Evolutionary conservation across 2,329 filamentous ascomycete genomes (phyloP).

Genomic region (Bipolaris gigantea): DNA sequence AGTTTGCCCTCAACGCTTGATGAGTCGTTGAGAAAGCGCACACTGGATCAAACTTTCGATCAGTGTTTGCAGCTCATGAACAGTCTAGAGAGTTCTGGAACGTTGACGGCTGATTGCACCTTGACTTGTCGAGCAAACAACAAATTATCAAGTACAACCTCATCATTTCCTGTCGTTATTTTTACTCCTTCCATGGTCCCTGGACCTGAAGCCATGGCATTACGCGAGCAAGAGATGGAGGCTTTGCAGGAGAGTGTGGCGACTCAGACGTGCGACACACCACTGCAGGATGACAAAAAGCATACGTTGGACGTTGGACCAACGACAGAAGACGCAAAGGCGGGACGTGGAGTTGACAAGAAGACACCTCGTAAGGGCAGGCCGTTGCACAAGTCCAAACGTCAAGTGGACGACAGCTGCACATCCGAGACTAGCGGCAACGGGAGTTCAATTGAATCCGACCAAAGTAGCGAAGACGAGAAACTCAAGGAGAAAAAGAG

Average conservation of each 20-base stretch:
- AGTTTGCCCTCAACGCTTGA: no score
- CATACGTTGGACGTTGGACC: slow-evolving; percentile 2
- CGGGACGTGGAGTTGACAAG: slow-evolving; percentile 6
- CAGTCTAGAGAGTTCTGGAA: slow-evolving; percentile 16
- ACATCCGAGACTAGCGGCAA: slow-evolving; percentile 28
- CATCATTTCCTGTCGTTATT: slow-evolving; percentile 30
- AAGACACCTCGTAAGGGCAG: slow-evolving; percentile 18
- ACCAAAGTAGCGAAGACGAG: slow-evolving; percentile 24
- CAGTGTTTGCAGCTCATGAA: slow-evolving; percentile 21
- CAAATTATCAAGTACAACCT: slow-evolving; percentile 25
- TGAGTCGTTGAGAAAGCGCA: no score
- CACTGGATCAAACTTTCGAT: no score
- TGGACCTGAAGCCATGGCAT: slow-evolving; percentile 21
- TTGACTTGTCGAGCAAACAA: slow-evolving; percentile 10
- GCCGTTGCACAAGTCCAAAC: slow-evolving; percentile 25
- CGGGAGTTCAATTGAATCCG: slow-evolving; percentile 24
- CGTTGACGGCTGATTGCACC: slow-evolving; percentile 10
- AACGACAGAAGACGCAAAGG: slow-evolving; percentile 15
- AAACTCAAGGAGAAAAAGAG: slow-evolving; percentile 29
- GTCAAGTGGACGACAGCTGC: slow-evolving; percentile 19
- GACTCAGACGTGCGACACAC: slow-evolving; percentile 4
- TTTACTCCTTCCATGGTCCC: slow-evolving; percentile 29
- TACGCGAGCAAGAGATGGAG: slow-evolving; percentile 20
- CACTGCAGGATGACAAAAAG: slow-evolving; percentile 1
- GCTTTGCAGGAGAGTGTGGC: slow-evolving; percentile 17